Percentiles rank a stretch among this genome's conserved stretches.
Evolutionary conservation across 2,329 filamentous ascomycete genomes (phyloP).

Genomic region (Huntiella bhutanensis): DNA sequence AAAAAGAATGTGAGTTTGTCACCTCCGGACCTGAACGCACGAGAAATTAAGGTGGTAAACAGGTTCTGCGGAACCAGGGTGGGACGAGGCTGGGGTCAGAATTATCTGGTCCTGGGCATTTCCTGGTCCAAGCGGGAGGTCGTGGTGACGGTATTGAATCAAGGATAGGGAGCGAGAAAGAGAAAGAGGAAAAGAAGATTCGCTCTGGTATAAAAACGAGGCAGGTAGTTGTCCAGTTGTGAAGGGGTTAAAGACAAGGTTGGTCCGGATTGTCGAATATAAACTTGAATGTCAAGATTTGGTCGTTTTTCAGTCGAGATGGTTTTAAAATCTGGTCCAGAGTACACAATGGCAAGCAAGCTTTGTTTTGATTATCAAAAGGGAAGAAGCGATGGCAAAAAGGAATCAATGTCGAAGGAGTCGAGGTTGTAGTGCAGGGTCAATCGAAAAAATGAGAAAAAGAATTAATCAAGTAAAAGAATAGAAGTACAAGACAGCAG

Average conservation of each 20-base stretch:
- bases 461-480: neutral
- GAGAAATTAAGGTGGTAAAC: constrained; percentile 6
- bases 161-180: constrained; percentile 1
- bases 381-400: neutral
- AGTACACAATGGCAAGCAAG: too few species aligned
- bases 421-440: neutral
- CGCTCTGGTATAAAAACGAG: neutral
- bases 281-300: too few species aligned
- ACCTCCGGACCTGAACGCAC: neutral
- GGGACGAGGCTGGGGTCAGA: constrained; percentile 5
- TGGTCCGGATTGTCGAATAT: too few species aligned
- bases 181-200: neutral
- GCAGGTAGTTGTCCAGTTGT: neutral
- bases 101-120: constrained; percentile 6
- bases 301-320: too few species aligned
- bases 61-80: constrained; percentile 4
- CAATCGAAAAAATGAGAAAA: neutral
- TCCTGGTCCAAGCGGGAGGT: constrained; percentile 3
- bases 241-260: too few species aligned
- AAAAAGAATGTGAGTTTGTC: constrained; percentile 1
- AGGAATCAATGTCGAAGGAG: neutral
- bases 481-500: neutral
- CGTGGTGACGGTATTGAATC: constrained; percentile 1
- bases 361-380: neutral
- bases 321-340: too few species aligned